Conservation (phyloP, 345 rosid species). For the Murraya koenigii region DNA sequence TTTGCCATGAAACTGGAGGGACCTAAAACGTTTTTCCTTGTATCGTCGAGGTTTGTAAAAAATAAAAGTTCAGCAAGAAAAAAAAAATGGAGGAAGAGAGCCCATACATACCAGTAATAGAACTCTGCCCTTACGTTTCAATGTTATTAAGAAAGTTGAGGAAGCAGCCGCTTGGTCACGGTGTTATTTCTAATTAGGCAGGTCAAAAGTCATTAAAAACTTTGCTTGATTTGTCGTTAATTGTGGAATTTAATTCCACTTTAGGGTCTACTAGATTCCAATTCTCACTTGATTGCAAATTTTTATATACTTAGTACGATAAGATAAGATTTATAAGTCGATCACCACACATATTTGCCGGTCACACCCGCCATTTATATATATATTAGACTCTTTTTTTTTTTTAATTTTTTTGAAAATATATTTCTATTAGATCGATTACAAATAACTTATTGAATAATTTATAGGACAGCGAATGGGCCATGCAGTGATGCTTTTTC, state of each 20-base stretch:
- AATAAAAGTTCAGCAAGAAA: too few relatives aligned
- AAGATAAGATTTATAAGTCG: too few relatives aligned
- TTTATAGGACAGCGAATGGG: not conserved
- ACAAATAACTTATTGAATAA: not conserved
- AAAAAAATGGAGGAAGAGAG: not conserved
- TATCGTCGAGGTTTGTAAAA: too few relatives aligned
- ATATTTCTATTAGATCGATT: too few relatives aligned
- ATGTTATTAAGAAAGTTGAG: not conserved
- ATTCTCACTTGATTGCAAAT: not conserved
- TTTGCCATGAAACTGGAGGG: fast-evolving
- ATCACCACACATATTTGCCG: too few relatives aligned
- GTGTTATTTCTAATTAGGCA: too few relatives aligned
- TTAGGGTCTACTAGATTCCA: not conserved
- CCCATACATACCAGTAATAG: not conserved
- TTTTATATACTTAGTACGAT: too few relatives aligned
- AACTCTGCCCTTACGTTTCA: not conserved
- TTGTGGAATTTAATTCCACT: not conserved
- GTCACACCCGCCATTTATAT: too few relatives aligned
- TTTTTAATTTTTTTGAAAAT: too few relatives aligned
- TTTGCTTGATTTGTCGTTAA: not conserved
- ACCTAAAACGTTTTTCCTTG: too few relatives aligned
- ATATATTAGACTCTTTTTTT: too few relatives aligned
- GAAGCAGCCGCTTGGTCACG: not conserved
- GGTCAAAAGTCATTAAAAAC: too few relatives aligned
- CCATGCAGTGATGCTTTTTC: not conserved